Percentiles rank a stretch among this genome's conserved stretches.
These are phyloP conservation scores for Beverwykella pulmonaria DNA, from an alignment of 495 filamentous ascomycete genomes.

Conservation along the genomic window DNA sequence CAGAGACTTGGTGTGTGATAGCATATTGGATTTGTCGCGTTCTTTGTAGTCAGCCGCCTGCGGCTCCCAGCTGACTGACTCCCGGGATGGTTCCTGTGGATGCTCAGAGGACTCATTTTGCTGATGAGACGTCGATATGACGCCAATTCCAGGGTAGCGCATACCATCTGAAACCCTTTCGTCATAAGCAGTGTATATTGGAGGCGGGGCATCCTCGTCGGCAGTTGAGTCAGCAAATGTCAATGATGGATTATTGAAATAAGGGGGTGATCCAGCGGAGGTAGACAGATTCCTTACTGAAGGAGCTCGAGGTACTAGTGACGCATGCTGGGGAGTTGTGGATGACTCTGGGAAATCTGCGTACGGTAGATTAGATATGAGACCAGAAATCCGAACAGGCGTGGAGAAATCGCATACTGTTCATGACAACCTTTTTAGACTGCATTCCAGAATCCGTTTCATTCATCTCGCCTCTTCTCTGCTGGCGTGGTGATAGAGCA, in stretches of 20 bases:
- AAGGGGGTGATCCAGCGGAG: not conserved
- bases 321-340: not conserved
- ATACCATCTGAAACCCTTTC: not conserved
- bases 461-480: not conserved
- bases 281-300: not conserved
- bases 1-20: not conserved
- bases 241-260: not conserved
- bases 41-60: not conserved
- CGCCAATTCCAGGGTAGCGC: not conserved
- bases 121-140: not conserved
- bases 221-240: not conserved
- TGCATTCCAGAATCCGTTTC: not conserved
- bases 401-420: not conserved
- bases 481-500: conserved; percentile 8
- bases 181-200: not conserved
- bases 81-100: not conserved
- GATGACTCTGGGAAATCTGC: too few species aligned
- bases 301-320: not conserved
- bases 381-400: too few species aligned
- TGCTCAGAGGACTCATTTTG: not conserved
- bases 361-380: too few species aligned
- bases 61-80: not conserved
- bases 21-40: not conserved
- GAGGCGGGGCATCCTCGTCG: not conserved
- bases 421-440: not conserved